Base-by-base conservation (phyloP, 768 basidiomycete genomes). In the Agaricus bisporus region DNA sequence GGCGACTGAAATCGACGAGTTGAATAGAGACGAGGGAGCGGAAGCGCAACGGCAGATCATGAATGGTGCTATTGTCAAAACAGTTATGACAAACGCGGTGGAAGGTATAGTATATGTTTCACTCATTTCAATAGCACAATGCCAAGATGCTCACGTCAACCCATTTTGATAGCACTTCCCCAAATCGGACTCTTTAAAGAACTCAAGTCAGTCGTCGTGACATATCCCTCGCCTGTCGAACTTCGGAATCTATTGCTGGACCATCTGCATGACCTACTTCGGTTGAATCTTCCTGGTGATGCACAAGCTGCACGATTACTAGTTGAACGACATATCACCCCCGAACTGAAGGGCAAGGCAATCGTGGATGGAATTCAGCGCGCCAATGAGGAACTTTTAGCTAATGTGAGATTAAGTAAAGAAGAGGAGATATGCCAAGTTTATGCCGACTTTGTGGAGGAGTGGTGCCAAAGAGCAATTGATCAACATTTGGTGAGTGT, bases 31-130 rank as follows among this genome's bases (percentile, higher is more conserved):
- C 14, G 74, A 71, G 37, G 78, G 78, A 45, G 75, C 78, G 51
- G 73, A 73, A 41, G 86, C 86, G 17, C 74, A 87, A 48, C 73
- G 72, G 61, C 78, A 79, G 41, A 82, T 93, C 63, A 77, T 92
- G 76, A 73, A 83, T 48, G 91, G 91, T 22, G 88, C 79, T 3
- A 90, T 92, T 60, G 87, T 90, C 37, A 83, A 80, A 63, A 77
- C 83, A 41, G 89, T 89, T n/a, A 80, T 93, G 46, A 70, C 74
- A 17, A 86, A 78, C 58, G 92, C 92, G 28, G 79, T 75, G 10
- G 75, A 86, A 80, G 88, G 92, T 85, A 64, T 18, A 68, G 92
- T 85, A 64, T 18, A 68, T 51, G 39, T 18, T 26, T 48, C 49
- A 8, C 51, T 4, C 7, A 6, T 9, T 17, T 12, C 38, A 28